phyloP scores from a whole-genome alignment of 2,329 filamentous ascomycete species.

The Beauveria scarabaeidicola region DNA sequence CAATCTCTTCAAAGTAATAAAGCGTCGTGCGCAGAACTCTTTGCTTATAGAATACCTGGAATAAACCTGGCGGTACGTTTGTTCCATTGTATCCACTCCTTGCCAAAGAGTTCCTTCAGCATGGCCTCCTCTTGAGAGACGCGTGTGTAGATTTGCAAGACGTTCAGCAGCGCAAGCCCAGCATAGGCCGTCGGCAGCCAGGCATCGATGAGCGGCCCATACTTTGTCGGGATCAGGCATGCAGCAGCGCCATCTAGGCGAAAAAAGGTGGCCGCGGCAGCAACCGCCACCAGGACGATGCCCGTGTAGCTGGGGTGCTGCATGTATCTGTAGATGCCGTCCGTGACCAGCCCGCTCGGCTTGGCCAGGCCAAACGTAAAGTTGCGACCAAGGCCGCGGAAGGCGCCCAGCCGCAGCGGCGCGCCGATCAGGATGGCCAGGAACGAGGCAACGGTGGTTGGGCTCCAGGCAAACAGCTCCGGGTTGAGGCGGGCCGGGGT shows the following conservation, averaged over 20 bases:
- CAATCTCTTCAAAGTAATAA: too few relatives aligned
- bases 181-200: neutral
- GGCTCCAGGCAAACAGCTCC: neutral
- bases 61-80: neutral
- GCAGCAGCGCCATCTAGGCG: slow-evolving; percentile 15
- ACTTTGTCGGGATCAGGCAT: neutral
- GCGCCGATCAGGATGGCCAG: slow-evolving; percentile 20
- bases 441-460: neutral
- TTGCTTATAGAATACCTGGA: neutral
- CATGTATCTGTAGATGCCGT: slow-evolving; percentile 39
- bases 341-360: slow-evolving; percentile 37
- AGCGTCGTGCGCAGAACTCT: too few relatives aligned
- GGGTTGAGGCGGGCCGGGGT: neutral
- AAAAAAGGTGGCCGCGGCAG: slow-evolving; percentile 24
- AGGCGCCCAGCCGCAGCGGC: slow-evolving; percentile 29
- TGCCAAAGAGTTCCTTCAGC: slow-evolving; percentile 6
- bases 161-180: neutral
- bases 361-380: slow-evolving; percentile 44
- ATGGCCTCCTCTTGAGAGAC: slow-evolving; percentile 7
- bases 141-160: neutral
- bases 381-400: slow-evolving; percentile 36
- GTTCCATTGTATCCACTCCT: slow-evolving; percentile 5
- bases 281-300: slow-evolving; percentile 25
- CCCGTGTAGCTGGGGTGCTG: slow-evolving; percentile 47
- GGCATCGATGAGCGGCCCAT: neutral